Base-by-base conservation (phyloP, 495 filamentous ascomycete species). In the Lindgomyces ingoldianus region DNA sequence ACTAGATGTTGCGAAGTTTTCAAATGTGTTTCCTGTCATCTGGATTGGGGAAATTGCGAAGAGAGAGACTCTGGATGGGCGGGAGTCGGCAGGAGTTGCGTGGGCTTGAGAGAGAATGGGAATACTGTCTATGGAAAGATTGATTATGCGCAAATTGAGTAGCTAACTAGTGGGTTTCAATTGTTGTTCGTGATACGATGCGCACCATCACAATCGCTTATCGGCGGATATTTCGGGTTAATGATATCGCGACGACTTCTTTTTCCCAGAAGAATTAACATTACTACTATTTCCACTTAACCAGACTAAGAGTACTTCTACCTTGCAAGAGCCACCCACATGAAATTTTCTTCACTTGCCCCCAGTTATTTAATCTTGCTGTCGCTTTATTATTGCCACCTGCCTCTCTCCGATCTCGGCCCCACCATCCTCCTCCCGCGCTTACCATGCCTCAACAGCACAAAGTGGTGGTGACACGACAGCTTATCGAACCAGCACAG, bases 391-490 rank as follows among this genome's bases (percentile, higher is more conserved):
- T n/a, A n/a, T n/a, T n/a, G n/a, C 16, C 21, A 41, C 18, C 2
- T 4, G 8, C 26, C 21, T 26, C 19, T 14, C 59, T 16, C 60
- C 51, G 52, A 64, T 51, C 25, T 64, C 60, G 52, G 51, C 52
- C 22, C 33, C 6, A 39, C 33, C 33, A 6, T 14, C 6, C 33
- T 39, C 33, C 14, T 14, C 33, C 33, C 33, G 33, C 33, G 41
- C 51, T 29, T 52, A 33, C 51, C 22, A 65, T 59, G 54, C n/a
- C 46, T 9, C 42, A 24, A 41, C 60, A 61, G n/a, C 18, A 10
- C 27, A 67, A 67, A 48, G 64, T 67, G 0, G 64, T 67, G 2
- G 64, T 67, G 1, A 67, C 64, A 4, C 57, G 64, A 14, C 39
- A 67, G 33, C 58, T 67, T 12, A 57, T 57, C 29, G 51, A 49